Evolutionary conservation across 768 basidiomycete species (phyloP), one percentile per base, ranked within the genome.

Genomic region (Mycena crocata): DNA sequence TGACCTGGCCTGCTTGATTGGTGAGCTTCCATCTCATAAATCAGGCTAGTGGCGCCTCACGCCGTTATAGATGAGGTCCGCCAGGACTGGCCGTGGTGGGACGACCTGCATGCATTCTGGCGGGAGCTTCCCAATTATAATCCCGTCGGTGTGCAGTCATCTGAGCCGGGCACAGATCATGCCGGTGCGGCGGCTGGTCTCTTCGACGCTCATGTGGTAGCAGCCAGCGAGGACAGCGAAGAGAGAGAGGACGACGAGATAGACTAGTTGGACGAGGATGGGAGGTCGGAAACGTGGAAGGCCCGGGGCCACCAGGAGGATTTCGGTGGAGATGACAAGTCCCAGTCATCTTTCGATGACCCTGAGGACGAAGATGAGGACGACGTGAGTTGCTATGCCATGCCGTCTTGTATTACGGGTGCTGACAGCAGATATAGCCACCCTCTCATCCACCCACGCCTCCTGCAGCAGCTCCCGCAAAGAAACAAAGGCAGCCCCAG

Each of bases 101-200:
- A 62, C 23, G 51, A 52, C n/a, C 60, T 62, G 14, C 60, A 62
- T 46, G 60, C 31, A 23, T 63, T 63, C 21, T 63, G 62, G 52
- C 44, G 51, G 8, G 50, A 54, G 40, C 61, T 62, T 8, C 61
- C 61, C 5, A 62, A 37, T 42, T 62, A 62, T 28, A 63, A 63
- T 30, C 62, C 62, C 5, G 30, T 63, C 17, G 52, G 62, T 2
- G 62, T 63, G 17, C 62, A 63, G 45, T 63, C 62, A 7, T 63
- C 52, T 1, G 52, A 63, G 62, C 62, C 62, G 2, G 62, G 62
- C 2, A 56, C 52, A 31, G 52, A 63, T 48, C 62, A 63, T 34
- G 52, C 52, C 52, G 19, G 44, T 40, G 62, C 52, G 5, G 62
- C 52, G 5, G 60, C 49, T 8, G 50, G 28, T 28, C 1, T 62